These are phyloP conservation scores for Cercophora scortea DNA, from an alignment of 495 filamentous ascomycete species.

Conservation along the genomic window DNA sequence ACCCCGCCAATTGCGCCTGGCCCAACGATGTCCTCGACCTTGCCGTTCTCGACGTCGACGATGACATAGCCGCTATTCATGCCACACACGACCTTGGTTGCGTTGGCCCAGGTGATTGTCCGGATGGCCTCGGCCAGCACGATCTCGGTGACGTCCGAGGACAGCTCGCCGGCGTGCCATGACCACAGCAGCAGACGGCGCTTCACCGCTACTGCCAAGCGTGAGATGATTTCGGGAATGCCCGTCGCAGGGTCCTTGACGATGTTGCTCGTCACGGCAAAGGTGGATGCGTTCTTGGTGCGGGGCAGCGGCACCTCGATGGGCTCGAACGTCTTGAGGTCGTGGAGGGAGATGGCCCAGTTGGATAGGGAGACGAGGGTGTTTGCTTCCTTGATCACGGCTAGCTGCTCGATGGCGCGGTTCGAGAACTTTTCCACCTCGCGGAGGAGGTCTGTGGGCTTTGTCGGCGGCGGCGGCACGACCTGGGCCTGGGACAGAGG, in stretches of 20 bases:
- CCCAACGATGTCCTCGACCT: constrained; percentile 68
- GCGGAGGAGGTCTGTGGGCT: constrained; percentile 71
- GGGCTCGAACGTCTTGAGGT: constrained; percentile 73
- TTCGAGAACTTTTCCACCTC: constrained; percentile 92
- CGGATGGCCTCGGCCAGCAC: constrained; percentile 71
- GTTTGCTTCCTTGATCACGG: constrained; percentile 88
- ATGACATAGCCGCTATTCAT: constrained; percentile 83
- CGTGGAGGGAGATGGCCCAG: constrained; percentile 77
- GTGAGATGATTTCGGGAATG: constrained; percentile 82
- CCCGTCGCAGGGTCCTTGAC: constrained; percentile 79
- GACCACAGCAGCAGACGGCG: constrained; percentile 82
- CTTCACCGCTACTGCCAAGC: constrained; percentile 87
- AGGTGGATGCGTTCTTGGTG: constrained; percentile 80
- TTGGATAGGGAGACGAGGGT: constrained; percentile 86
- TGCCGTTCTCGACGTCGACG: constrained; percentile 68
- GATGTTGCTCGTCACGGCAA: constrained; percentile 91
- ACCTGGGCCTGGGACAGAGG: constrained; percentile 8
- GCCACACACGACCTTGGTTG: constrained; percentile 76
- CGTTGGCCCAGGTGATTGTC: constrained; percentile 82
- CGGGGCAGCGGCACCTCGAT: constrained; percentile 58
- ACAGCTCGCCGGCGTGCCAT: constrained; percentile 91
- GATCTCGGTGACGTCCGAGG: constrained; percentile 64
- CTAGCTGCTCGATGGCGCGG: constrained; percentile 82
- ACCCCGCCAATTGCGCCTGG: constrained; percentile 67
- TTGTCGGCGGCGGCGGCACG: constrained; percentile 14